A percentile compares a stretch with the other conserved stretches of the same genome.
Conservation (phyloP, 768 basidiomycete genomes). For the Amanita pallidorosea region DNA sequence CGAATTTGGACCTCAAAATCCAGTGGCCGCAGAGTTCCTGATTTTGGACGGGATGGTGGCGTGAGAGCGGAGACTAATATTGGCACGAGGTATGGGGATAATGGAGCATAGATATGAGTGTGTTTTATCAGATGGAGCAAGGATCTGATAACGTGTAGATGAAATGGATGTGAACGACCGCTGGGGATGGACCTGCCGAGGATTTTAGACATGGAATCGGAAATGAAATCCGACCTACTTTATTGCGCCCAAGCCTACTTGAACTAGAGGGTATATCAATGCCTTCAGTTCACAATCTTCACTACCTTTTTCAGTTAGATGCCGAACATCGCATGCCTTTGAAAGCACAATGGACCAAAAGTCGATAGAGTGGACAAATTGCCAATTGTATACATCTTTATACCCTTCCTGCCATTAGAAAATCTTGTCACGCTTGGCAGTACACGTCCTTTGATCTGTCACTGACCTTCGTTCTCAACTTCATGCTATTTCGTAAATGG, state of each 20-base stretch:
- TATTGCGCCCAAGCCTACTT: constrained; percentile 87
- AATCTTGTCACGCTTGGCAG: not conserved
- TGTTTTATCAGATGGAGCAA: constrained; percentile 78
- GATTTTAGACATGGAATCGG: constrained; percentile 2
- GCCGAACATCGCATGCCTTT: constrained; percentile 59
- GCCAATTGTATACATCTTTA: constrained; percentile 98
- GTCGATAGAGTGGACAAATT: constrained; percentile 90
- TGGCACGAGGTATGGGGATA: constrained; percentile 80
- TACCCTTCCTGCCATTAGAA: constrained; percentile 59
- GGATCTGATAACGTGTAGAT: constrained; percentile 85
- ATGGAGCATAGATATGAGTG: constrained; percentile 78
- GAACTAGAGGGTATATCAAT: constrained; percentile 93
- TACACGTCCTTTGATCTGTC: not conserved
- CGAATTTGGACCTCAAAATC: constrained; percentile 85
- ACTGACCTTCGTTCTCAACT: constrained; percentile 69
- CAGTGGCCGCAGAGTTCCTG: constrained; percentile 79
- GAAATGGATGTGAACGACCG: constrained; percentile 88
- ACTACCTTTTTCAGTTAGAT: constrained; percentile 24
- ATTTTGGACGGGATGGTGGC: constrained; percentile 60
- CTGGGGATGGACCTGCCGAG: constrained; percentile 72
- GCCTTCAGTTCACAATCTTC: constrained; percentile 72
- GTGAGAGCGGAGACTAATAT: constrained; percentile 70
- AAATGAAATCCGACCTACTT: constrained; percentile 43
- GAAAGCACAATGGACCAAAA: constrained; percentile 91
- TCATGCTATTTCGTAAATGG: constrained; percentile 85